Evolutionary conservation across 1,284 basidiomycete genomes (phyloP), one percentile per base, ranked within the genome.

Genomic region (Cystobasidium pallidum): DNA sequence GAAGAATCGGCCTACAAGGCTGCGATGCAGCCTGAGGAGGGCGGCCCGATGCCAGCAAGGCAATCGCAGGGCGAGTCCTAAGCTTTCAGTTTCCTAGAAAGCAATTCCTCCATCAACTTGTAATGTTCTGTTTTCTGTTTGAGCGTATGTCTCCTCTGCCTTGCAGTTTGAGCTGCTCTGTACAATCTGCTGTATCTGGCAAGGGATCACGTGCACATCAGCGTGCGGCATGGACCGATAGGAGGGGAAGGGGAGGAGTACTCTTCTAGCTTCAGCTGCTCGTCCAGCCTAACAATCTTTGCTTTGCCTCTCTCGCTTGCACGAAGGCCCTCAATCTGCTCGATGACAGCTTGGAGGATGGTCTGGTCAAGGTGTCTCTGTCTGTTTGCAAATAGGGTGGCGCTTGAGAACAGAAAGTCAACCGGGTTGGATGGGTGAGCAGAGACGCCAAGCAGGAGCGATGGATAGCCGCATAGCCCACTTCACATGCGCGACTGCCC

Each of bases 261-360:
- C 58, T 62, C 57, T 24, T 59, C 43, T 17, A 71, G 13, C 36
- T 11, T 64, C 3, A 32, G 36, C 28, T 57, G 24, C 28, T 54
- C 49, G 47, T 64, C 61, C 30, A 63, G 21, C 32, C 32, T 51
- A 1, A 54, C 47, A 19, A 55, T 59, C 51, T 52, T 71, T 7
- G 47, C 43, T 39, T 61, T 59, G 34, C 68, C 67, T 64, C 39
- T 47, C 17, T 63, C 47, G 11, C 32, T 6, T 17, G 28, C 36
- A 21, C 52, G 28, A 0, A 71, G 52, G 52, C 64, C 63, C 28
- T 64, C 34, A 52, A 71, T 54, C 61, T 71, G 68, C 26, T 71
- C 61, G 15, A 58, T 51, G 28, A 71, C 55, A 34, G 68, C 68
- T 17, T 63, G 30, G n/a, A 71, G 19, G 15, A 61, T 45, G 17